Evolutionary conservation across 495 filamentous ascomycete genomes (phyloP).

Genomic region (Aspergillus homomorphus): DNA sequence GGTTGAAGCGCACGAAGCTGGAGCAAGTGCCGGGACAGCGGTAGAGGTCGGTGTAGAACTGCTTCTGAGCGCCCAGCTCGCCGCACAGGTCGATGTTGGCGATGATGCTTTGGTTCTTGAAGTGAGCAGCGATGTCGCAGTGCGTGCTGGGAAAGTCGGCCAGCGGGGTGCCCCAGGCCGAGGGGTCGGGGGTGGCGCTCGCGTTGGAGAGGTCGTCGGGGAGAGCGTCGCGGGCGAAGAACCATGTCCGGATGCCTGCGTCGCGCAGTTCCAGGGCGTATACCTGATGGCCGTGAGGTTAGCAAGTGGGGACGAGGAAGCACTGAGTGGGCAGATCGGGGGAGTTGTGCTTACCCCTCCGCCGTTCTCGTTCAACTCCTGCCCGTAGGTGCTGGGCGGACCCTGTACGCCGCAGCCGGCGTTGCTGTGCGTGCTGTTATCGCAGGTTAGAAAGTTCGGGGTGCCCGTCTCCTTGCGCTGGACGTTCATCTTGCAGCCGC

Average conservation of each 20-base stretch:
- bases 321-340: no score
- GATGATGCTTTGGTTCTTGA: constrained; percentile 51
- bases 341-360: constrained; percentile 36
- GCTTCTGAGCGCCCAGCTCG: constrained; percentile 29
- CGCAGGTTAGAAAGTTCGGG: constrained; percentile 30
- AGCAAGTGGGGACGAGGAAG: background rate
- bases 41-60: constrained; percentile 39
- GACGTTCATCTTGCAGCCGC: constrained; percentile 46
- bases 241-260: constrained; percentile 49
- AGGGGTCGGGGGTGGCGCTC: constrained; percentile 39
- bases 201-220: constrained; percentile 34
- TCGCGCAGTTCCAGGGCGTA: constrained; percentile 47
- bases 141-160: constrained; percentile 52
- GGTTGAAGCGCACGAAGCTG: constrained; percentile 40
- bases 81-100: constrained; percentile 53
- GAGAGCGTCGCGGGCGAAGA: constrained; percentile 41
- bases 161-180: constrained; percentile 43
- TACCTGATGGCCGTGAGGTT: constrained; percentile 20
- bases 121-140: constrained; percentile 46
- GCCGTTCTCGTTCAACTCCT: constrained; percentile 42
- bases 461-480: constrained; percentile 42
- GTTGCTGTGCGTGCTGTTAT: constrained; percentile 35
- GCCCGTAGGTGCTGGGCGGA: constrained; percentile 33
- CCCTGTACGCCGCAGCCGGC: constrained; percentile 46
- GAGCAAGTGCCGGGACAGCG: constrained; percentile 43